Percentiles rank a stretch among this genome's conserved stretches.
phyloP scores from a whole-genome alignment of 1,284 basidiomycete species.

The Ceratobasidium papillatum region DNA sequence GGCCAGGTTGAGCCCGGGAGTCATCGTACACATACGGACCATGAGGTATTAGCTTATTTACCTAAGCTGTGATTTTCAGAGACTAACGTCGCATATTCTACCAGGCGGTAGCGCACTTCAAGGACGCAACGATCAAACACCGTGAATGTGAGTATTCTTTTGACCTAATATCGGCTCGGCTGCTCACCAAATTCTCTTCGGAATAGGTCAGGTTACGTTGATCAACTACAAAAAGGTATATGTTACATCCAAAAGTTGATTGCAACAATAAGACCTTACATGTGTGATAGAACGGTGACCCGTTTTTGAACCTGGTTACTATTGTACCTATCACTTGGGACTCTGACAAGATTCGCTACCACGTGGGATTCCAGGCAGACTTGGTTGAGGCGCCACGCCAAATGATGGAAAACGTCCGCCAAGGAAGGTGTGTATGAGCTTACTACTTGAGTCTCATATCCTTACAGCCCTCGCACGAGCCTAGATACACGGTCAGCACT shows the following conservation, averaged over 20 bases:
- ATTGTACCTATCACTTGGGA: slow-evolving; percentile 36
- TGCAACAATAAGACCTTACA: not conserved
- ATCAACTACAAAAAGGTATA: slow-evolving; percentile 38
- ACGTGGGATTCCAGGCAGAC: slow-evolving; percentile 37
- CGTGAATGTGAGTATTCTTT: slow-evolving; percentile 18
- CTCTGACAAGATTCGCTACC: slow-evolving; percentile 22
- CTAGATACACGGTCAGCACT: slow-evolving; percentile 17
- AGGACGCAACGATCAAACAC: slow-evolving; percentile 16
- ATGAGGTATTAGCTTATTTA: slow-evolving; percentile 2
- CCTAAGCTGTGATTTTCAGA: not conserved
- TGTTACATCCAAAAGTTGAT: not conserved
- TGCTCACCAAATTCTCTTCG: not conserved
- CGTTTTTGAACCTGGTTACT: slow-evolving; percentile 37
- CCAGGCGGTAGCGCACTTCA: slow-evolving; percentile 36
- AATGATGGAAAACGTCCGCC: slow-evolving; percentile 36
- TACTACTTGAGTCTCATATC: not conserved
- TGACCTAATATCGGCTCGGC: not conserved
- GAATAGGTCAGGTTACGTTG: slow-evolving; percentile 27
- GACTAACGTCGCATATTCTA: not conserved
- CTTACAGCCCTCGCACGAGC: not conserved
- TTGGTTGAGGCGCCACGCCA: slow-evolving; percentile 35
- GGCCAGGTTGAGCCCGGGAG: slow-evolving; percentile 22
- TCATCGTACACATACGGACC: slow-evolving; percentile 20
- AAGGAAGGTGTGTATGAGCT: slow-evolving; percentile 23
- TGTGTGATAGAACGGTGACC: slow-evolving; percentile 9